Conservation (phyloP, 371 early-diverging fungal genomes). For the Mortierella sp. region DNA sequence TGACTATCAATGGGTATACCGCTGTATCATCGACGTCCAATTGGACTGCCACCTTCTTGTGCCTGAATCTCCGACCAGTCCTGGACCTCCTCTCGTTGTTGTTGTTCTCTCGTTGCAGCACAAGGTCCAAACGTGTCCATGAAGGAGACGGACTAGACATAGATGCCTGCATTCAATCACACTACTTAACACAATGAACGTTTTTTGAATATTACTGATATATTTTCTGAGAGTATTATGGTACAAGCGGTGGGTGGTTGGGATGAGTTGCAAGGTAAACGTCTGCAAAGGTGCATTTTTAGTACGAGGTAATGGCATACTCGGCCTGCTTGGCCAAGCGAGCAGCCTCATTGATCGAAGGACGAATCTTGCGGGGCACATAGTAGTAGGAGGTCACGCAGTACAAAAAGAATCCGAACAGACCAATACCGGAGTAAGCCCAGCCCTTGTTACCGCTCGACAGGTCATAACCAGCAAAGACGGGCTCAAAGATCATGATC, state of each 20-base stretch:
- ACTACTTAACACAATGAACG: neutral
- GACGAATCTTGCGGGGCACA: constrained; percentile 43
- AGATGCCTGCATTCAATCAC: neutral
- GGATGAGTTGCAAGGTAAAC: neutral
- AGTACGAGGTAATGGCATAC: constrained; percentile 32
- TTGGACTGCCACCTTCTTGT: neutral
- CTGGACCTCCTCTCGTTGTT: neutral
- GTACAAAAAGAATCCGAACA: constrained; percentile 45
- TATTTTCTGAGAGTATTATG: constrained; percentile 10
- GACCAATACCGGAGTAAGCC: constrained; percentile 52
- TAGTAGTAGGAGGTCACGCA: constrained; percentile 37
- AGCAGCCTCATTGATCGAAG: constrained; percentile 52
- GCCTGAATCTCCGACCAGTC: neutral
- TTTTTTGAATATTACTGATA: neutral
- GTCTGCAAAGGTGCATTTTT: neutral
- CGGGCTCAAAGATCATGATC: constrained; percentile 49
- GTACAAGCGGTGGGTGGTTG: neutral
- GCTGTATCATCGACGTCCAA: too few species aligned
- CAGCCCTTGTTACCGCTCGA: constrained; percentile 31
- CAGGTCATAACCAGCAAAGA: constrained; percentile 15
- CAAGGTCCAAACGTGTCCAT: neutral
- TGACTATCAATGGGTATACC: too few species aligned
- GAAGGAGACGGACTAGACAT: neutral
- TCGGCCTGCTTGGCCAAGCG: constrained; percentile 47
- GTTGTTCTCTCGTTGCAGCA: too few species aligned